Conservation (phyloP, 2,329 filamentous ascomycete genomes). For the Neonectria magnoliae region DNA sequence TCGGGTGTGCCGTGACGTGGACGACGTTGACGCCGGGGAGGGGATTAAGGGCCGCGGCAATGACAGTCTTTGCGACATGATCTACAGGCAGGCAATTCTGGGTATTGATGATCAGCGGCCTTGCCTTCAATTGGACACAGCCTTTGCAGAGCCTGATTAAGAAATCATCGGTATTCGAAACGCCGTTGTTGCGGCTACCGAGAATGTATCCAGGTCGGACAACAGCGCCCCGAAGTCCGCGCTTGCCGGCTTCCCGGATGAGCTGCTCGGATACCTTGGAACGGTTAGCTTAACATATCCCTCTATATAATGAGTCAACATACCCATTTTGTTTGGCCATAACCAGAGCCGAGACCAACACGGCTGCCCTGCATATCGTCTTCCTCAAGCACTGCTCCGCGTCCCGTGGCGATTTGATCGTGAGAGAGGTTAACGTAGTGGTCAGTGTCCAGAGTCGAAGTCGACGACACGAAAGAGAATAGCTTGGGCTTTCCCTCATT, state of each 20-base stretch:
- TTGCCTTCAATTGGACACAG: conserved; percentile 78
- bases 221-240: conserved; percentile 82
- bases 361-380: conserved; percentile 83
- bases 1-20: conserved; percentile 83
- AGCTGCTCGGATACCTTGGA: conserved; percentile 62
- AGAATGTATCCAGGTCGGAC: conserved; percentile 87
- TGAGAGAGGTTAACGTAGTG: conserved; percentile 81
- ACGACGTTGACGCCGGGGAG: conserved; percentile 67
- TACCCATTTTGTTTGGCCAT: conserved; percentile 92
- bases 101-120: conserved; percentile 83
- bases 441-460: conserved; percentile 80
- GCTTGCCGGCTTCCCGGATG: conserved; percentile 78
- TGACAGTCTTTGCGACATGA: conserved; percentile 81
- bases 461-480: conserved; percentile 81
- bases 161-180: conserved; percentile 88
- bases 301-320: conserved; percentile 43
- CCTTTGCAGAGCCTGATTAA: conserved; percentile 87
- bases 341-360: conserved; percentile 82
- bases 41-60: conserved; percentile 73
- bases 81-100: conserved; percentile 89
- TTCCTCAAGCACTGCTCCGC: conserved; percentile 74
- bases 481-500: conserved; percentile 80
- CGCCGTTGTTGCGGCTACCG: conserved; percentile 75
- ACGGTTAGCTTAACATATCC: not conserved
- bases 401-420: conserved; percentile 58